These are phyloP conservation scores for Boechera stricta DNA, from an alignment of 345 rosid genomes.

Conservation along the genomic window DNA sequence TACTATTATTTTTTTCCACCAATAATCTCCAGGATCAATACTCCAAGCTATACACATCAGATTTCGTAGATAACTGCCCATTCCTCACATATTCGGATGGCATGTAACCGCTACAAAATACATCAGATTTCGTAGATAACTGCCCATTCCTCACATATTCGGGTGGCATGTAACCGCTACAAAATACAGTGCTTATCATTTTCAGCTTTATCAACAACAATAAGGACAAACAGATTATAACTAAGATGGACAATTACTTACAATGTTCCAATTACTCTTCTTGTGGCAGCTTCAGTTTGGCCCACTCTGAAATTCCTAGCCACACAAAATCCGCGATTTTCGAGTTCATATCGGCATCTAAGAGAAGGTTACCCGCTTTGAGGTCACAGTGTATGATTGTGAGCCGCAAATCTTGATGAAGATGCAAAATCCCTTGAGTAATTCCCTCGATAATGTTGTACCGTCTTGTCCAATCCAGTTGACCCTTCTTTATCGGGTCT, in stretches of 20 bases:
- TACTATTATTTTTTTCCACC: no score
- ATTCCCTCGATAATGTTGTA: constrained; percentile 27
- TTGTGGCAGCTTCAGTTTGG: not conserved
- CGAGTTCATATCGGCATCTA: not conserved
- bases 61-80: no score
- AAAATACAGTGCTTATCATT: not conserved
- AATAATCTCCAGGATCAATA: no score
- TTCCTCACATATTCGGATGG: no score
- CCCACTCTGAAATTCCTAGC: constrained; percentile 15
- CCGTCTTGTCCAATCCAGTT: constrained; percentile 11
- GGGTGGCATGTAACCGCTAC: constrained; percentile 42
- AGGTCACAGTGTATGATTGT: constrained; percentile 39
- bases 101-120: no score
- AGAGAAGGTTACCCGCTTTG: constrained; percentile 24
- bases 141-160: not conserved
- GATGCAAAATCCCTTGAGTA: constrained; percentile 22
- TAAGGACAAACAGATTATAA: not conserved
- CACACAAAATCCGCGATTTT: constrained; percentile 30
- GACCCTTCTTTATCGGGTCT: not conserved
- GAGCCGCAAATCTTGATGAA: constrained; percentile 32
- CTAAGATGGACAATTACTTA: not conserved
- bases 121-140: no score
- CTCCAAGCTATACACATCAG: no score
- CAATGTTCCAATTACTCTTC: constrained; percentile 33
- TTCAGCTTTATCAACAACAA: constrained; percentile 1